Evolutionary conservation across 192 early-diverging fungal genomes (phyloP).

Genomic region (Entomortierella beljakovae): DNA sequence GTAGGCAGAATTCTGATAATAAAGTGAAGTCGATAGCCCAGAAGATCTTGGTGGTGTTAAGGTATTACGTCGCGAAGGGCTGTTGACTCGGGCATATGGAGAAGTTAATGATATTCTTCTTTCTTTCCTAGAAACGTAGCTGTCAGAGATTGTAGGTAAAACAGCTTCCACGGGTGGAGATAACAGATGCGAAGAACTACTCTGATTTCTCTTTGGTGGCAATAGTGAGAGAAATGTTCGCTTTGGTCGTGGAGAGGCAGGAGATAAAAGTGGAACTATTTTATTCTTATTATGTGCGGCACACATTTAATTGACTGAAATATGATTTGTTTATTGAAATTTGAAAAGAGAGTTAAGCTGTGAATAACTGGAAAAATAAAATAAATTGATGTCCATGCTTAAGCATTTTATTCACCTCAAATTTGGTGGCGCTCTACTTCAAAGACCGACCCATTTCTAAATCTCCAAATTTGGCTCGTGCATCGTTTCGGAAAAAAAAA

Average conservation of each 20-base stretch:
- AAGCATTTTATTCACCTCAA: neutral
- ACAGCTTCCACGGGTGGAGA: neutral
- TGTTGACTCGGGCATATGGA: neutral
- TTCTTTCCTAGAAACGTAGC: slow-evolving; percentile 1
- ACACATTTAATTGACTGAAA: neutral
- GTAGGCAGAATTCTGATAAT: neutral
- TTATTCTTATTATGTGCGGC: neutral
- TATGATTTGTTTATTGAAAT: too few species aligned
- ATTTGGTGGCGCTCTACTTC: neutral
- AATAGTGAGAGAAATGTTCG: neutral
- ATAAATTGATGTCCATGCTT: too few species aligned
- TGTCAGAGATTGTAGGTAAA: neutral
- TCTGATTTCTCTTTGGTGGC: neutral
- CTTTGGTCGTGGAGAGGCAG: neutral
- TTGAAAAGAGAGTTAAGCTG: neutral
- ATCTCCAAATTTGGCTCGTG: neutral
- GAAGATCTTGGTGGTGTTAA: neutral
- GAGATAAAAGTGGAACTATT: neutral
- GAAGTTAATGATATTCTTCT: neutral
- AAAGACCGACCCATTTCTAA: neutral
- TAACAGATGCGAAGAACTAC: neutral
- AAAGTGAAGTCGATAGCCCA: neutral
- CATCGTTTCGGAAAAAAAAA: too few species aligned
- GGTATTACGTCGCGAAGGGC: neutral
- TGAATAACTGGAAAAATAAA: neutral